These are phyloP conservation scores for Wallacemonas collosoma DNA, from an alignment of 208 protist genomes.

Conservation along the genomic window DNA sequence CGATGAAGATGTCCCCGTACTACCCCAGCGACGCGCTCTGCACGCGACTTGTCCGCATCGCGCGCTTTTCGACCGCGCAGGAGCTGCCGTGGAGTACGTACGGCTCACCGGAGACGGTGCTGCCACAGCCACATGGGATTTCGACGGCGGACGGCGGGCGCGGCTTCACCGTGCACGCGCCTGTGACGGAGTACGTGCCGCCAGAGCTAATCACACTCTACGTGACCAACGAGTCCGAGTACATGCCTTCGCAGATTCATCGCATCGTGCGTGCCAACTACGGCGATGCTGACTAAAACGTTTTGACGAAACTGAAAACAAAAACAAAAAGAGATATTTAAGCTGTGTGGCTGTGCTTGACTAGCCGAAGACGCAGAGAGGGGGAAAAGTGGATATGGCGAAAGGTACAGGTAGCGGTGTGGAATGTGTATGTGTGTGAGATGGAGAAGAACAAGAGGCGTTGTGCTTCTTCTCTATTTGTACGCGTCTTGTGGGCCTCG, in stretches of 20 bases:
- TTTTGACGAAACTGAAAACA: constrained; percentile 7
- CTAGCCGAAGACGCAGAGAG: background rate
- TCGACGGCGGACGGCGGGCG: constrained; percentile 30
- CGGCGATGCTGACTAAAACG: constrained; percentile 87
- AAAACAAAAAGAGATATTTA: constrained; percentile 12
- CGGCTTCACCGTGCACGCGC: constrained; percentile 88
- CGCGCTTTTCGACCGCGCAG: constrained; percentile 58
- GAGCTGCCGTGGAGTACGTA: constrained; percentile 88
- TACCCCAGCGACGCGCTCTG: constrained; percentile 95
- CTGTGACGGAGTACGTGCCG: constrained; percentile 97
- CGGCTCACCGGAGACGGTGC: constrained; percentile 61
- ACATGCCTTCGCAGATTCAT: constrained; percentile 97
- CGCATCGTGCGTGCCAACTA: constrained; percentile 97
- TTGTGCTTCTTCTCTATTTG: too few species aligned
- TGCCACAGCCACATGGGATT: constrained; percentile 51
- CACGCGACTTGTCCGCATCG: constrained; percentile 83
- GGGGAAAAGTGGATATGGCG: background rate
- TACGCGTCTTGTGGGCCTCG: too few species aligned
- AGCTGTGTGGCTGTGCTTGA: background rate
- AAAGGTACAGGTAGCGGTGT: background rate
- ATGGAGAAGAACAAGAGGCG: too few species aligned
- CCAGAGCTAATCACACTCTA: constrained; percentile 97
- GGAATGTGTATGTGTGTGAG: too few species aligned
- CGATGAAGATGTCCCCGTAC: constrained; percentile 96
- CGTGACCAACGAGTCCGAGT: constrained; percentile 94